phyloP scores from a whole-genome alignment of 352 stramenopile species.

The Phytophthora sansomeana region DNA sequence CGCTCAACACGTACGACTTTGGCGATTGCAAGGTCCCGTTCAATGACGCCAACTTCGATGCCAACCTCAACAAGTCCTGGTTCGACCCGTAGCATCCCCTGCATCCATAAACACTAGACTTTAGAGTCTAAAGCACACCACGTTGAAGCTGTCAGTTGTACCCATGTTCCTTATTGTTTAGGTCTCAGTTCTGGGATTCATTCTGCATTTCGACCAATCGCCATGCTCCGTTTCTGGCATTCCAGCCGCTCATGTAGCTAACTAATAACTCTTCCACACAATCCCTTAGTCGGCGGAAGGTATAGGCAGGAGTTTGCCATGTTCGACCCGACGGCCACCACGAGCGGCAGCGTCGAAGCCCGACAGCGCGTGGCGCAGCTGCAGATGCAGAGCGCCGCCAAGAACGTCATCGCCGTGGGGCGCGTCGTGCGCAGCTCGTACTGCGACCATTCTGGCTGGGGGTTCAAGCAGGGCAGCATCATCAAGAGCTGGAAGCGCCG shows the following conservation, averaged over 20 bases:
- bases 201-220: constrained; percentile 10
- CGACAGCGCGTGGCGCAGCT: constrained; percentile 41
- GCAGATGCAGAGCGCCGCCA: constrained; percentile 48
- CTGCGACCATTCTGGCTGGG: constrained; percentile 83
- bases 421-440: constrained; percentile 67
- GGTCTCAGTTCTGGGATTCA: not conserved
- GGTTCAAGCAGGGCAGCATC: constrained; percentile 81
- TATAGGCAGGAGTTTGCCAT: constrained; percentile 5
- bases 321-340: constrained; percentile 30
- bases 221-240: not conserved
- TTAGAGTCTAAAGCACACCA: not conserved
- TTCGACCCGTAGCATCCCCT: too few species aligned
- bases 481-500: constrained; percentile 87
- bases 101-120: too few species aligned
- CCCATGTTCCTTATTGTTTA: too few species aligned
- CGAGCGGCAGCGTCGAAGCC: constrained; percentile 33
- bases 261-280: not conserved
- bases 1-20: too few species aligned
- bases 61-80: too few species aligned
- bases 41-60: too few species aligned
- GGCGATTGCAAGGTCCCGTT: too few species aligned
- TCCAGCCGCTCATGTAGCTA: too few species aligned
- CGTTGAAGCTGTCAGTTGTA: not conserved
- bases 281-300: constrained; percentile 8
- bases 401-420: constrained; percentile 52